phyloP scores from a whole-genome alignment of 139 green algal genomes.

The Desmodesmus armatus region DNA sequence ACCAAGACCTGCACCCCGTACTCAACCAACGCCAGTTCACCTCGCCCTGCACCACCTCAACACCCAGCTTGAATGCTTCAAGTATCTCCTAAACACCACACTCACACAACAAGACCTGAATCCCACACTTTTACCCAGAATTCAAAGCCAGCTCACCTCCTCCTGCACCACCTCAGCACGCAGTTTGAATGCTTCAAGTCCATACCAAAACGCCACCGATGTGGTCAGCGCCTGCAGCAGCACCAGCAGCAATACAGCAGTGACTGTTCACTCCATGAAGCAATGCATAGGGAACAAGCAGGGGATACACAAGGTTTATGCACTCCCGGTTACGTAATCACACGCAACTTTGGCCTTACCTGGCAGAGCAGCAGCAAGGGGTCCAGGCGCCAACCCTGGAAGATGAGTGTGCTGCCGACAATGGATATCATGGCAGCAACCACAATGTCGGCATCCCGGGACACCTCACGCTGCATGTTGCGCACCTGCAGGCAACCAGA shows the following conservation, averaged over 20 bases:
- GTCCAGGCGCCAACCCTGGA: slow-evolving; percentile 80
- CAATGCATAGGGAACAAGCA: not conserved
- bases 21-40: not conserved
- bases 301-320: not conserved
- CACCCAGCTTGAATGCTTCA: too few species aligned
- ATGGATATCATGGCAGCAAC: slow-evolving; percentile 75
- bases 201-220: slow-evolving; percentile 71
- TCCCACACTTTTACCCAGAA: too few species aligned
- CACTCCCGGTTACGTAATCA: too few species aligned
- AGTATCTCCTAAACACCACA: too few species aligned
- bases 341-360: slow-evolving; percentile 42
- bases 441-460: slow-evolving; percentile 74
- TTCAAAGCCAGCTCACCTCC: slow-evolving; percentile 24
- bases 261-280: not conserved
- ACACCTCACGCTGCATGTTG: slow-evolving; percentile 67
- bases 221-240: slow-evolving; percentile 64
- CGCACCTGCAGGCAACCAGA: slow-evolving; percentile 51
- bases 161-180: slow-evolving; percentile 33
- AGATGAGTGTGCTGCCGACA: slow-evolving; percentile 77
- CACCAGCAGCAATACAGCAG: not conserved
- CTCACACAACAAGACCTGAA: not conserved
- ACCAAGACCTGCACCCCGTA: not conserved
- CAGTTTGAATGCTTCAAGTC: slow-evolving; percentile 68
- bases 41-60: not conserved
- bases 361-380: slow-evolving; percentile 76